phyloP scores from a whole-genome alignment of 306 rosid genomes.

The Glycyrrhiza uralensis region DNA sequence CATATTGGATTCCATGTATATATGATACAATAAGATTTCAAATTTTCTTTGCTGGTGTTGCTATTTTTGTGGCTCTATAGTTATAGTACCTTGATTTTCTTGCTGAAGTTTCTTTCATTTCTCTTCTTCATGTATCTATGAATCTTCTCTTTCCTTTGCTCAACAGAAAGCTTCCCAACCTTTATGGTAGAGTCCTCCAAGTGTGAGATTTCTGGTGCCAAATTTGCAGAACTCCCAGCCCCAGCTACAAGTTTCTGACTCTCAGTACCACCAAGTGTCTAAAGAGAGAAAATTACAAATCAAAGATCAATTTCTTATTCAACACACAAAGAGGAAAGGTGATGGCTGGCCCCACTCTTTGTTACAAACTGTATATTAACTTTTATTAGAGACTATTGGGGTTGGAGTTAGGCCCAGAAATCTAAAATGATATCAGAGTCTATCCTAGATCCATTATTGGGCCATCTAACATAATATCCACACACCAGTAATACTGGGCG shows the following conservation, averaged over 20 bases:
- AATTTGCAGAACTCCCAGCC: slow-evolving; percentile 54
- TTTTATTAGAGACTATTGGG: no score
- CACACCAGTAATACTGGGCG: no score
- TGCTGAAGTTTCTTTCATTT: slow-evolving; percentile 93
- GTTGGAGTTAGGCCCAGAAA: no score
- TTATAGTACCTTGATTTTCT: slow-evolving; percentile 81
- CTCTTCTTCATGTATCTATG: slow-evolving; percentile 96
- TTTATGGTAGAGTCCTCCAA: slow-evolving; percentile 75
- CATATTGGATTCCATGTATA: not conserved
- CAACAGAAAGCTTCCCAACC: slow-evolving; percentile 88
- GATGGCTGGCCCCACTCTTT: not conserved
- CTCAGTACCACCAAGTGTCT: slow-evolving; percentile 64
- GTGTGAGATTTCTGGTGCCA: slow-evolving; percentile 72
- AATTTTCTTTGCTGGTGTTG: not conserved
- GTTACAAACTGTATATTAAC: not conserved
- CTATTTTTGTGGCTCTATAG: not conserved
- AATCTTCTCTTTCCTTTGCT: slow-evolving; percentile 93
- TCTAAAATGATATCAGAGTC: no score
- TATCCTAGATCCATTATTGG: no score
- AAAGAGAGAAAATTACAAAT: not conserved
- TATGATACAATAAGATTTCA: not conserved
- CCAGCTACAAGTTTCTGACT: slow-evolving; percentile 62
- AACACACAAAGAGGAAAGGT: not conserved
- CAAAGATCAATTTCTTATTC: slow-evolving; percentile 4
- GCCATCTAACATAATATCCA: no score